Percentiles rank a stretch among this genome's conserved stretches.
Evolutionary conservation across 2,329 filamentous ascomycete genomes (phyloP).

Genomic region (Paramyrothecium roridum): DNA sequence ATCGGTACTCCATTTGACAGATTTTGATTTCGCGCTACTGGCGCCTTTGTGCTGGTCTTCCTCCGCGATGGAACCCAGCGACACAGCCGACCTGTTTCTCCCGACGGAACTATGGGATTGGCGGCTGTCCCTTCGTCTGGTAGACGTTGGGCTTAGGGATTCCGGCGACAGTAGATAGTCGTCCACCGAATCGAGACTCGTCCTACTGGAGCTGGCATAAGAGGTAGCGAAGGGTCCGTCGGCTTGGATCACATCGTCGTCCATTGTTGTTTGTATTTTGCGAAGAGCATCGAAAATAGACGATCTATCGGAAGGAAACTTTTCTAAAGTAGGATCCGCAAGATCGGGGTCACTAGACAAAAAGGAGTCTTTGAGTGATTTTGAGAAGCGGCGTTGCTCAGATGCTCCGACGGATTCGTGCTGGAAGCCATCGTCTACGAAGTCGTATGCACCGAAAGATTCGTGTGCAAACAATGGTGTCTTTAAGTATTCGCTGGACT

Average conservation of each 20-base stretch:
- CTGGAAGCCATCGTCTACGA: constrained; percentile 27
- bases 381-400: constrained; percentile 12
- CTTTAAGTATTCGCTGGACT: constrained; percentile 14
- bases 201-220: constrained; percentile 26
- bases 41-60: constrained; percentile 15
- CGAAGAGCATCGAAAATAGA: constrained; percentile 43
- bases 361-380: constrained; percentile 11
- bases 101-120: constrained; percentile 27
- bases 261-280: constrained; percentile 40
- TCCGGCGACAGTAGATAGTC: constrained; percentile 31
- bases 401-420: constrained; percentile 17
- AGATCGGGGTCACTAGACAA: constrained; percentile 26
- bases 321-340: constrained; percentile 45
- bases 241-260: constrained; percentile 33
- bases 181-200: constrained; percentile 33
- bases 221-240: constrained; percentile 33
- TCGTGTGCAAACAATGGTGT: constrained; percentile 47
- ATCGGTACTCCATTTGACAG: too few relatives aligned
- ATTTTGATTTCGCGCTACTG: too few relatives aligned
- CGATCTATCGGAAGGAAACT: constrained; percentile 41
- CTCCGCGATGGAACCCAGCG: constrained; percentile 45
- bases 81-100: constrained; percentile 34
- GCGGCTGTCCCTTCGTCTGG: constrained; percentile 27
- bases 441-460: constrained; percentile 36
- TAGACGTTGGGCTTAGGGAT: constrained; percentile 27